A percentile compares a stretch with the other conserved stretches of the same genome.
phyloP scores from a whole-genome alignment of 768 basidiomycete species.

The Mycena metata region DNA sequence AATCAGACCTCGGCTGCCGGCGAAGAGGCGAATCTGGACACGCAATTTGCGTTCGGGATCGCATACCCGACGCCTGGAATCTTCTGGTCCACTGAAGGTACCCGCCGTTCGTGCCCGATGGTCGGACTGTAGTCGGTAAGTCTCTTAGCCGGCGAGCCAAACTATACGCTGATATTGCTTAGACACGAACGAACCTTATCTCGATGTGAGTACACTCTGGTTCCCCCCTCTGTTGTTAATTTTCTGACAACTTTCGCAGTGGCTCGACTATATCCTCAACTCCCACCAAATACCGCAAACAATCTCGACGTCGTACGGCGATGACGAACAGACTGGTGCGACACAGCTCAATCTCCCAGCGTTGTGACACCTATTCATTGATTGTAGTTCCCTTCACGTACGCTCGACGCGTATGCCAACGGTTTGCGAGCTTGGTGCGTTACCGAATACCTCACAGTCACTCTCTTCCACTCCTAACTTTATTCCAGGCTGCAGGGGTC shows the following conservation, averaged over 20 bases:
- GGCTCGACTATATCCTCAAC: conserved; percentile 71
- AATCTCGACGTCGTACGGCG: conserved; percentile 82
- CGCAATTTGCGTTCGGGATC: conserved; percentile 76
- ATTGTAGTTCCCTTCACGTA: conserved; percentile 67
- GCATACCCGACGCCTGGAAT: conserved; percentile 70
- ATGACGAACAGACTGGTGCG: conserved; percentile 78
- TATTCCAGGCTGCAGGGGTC: conserved; percentile 68
- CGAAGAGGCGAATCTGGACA: conserved; percentile 75
- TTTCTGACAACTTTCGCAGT: conserved; percentile 51
- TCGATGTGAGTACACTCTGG: conserved; percentile 47
- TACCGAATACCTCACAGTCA: background rate
- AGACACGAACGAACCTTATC: conserved; percentile 66
- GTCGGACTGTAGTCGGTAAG: conserved; percentile 45
- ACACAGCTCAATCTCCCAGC: background rate
- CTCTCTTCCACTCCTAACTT: background rate
- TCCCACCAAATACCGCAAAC: conserved; percentile 65
- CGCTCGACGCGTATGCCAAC: conserved; percentile 69
- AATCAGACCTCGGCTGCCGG: conserved; percentile 70
- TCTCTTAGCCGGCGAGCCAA: no score
- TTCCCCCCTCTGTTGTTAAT: conserved; percentile 9
- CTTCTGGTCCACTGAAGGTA: conserved; percentile 74
- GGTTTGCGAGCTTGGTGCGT: conserved; percentile 75
- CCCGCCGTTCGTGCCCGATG: conserved; percentile 71
- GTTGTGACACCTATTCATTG: conserved; percentile 1
- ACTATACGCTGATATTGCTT: background rate